Evolutionary conservation across 805 yeast genomes (phyloP).

Genomic region (Nematodospora valgi): DNA sequence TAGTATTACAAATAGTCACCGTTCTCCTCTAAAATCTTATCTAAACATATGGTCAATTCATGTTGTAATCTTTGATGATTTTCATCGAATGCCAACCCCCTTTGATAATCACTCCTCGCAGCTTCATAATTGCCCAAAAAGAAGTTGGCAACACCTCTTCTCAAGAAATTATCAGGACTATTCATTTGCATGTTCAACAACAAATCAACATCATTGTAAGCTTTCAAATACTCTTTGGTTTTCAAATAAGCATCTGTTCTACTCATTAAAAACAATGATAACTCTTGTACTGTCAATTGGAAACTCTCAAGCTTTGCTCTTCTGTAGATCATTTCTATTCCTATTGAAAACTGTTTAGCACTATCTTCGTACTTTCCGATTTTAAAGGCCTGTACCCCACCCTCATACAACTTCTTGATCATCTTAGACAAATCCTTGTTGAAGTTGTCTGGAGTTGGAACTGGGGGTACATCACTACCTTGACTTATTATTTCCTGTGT

Average conservation of each 20-base stretch:
- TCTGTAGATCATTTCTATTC: slow-evolving; percentile 63
- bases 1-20: slow-evolving; percentile 49
- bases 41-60: slow-evolving; percentile 46
- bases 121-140: slow-evolving; percentile 61
- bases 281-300: slow-evolving; percentile 67
- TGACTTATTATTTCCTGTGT: slow-evolving; percentile 37
- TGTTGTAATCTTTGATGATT: slow-evolving; percentile 46
- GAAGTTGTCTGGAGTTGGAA: slow-evolving; percentile 53
- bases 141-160: slow-evolving; percentile 63
- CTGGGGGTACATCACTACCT: slow-evolving; percentile 50
- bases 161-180: slow-evolving; percentile 66
- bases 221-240: slow-evolving; percentile 51
- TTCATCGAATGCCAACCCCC: slow-evolving; percentile 66
- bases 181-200: slow-evolving; percentile 55
- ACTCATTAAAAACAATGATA: slow-evolving; percentile 62
- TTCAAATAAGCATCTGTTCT: slow-evolving; percentile 67
- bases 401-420: slow-evolving; percentile 62
- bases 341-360: slow-evolving; percentile 59
- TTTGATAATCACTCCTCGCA: slow-evolving; percentile 65
- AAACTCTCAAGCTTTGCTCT: slow-evolving; percentile 74
- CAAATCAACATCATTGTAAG: slow-evolving; percentile 68
- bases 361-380: slow-evolving; percentile 56
- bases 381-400: slow-evolving; percentile 58
- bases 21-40: slow-evolving; percentile 52
- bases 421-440: slow-evolving; percentile 53